Percentiles rank a stretch among this genome's conserved stretches.
These are phyloP conservation scores for Salix arbutifolia DNA, from an alignment of 345 rosid species.

Conservation along the genomic window DNA sequence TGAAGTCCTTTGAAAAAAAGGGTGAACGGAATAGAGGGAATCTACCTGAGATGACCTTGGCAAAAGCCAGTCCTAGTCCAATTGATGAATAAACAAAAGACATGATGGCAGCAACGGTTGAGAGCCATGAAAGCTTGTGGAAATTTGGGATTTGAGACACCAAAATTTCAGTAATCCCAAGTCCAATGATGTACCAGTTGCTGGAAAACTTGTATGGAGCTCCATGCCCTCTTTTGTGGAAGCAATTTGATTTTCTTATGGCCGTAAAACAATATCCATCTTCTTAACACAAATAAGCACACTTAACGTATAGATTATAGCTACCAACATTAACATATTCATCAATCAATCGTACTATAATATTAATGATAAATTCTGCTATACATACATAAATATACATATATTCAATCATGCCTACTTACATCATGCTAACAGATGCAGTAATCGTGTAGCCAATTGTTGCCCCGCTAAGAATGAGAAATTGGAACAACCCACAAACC, in stretches of 20 bases:
- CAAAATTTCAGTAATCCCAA: constrained; percentile 6
- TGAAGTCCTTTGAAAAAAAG: no score
- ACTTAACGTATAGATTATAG: background rate
- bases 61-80: constrained; percentile 7
- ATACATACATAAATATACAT: background rate
- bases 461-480: constrained; percentile 1
- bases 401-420: background rate
- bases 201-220: constrained; percentile 5
- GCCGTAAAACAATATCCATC: background rate
- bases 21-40: background rate
- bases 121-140: constrained; percentile 14
- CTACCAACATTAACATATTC: background rate
- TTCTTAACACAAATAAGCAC: background rate
- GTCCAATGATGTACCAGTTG: constrained; percentile 2
- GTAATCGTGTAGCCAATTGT: constrained; percentile 15
- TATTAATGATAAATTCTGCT: background rate
- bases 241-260: constrained; percentile 4
- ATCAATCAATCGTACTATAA: no score
- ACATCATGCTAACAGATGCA: constrained; percentile 22
- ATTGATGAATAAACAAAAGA: constrained; percentile 9
- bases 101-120: constrained; percentile 7
- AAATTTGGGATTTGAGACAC: constrained; percentile 14
- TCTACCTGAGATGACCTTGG: constrained; percentile 19
- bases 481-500: constrained; percentile 11
- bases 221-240: background rate